Base-by-base conservation (phyloP, 2,329 filamentous ascomycete species). In the Curvularia hawaiiensis region DNA sequence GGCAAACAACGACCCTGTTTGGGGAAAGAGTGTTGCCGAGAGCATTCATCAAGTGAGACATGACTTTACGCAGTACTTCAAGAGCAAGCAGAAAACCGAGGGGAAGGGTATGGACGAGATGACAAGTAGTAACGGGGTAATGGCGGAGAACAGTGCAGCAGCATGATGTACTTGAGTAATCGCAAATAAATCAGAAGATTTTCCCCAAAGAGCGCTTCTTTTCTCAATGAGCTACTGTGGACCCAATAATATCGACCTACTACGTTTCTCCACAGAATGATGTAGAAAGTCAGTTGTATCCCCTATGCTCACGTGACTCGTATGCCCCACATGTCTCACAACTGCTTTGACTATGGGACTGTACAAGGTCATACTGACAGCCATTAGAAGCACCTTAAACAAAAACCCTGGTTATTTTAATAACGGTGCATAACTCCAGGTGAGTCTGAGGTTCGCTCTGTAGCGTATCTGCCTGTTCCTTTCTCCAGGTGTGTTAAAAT, bases 1-100 rank as follows among this genome's bases (percentile, higher is more conserved):
- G 41, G 71, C 70, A 5, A 65, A 39, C n/a, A 47, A 67, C 47
- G 73, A 75, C 53, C 68, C 70, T 0, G 62, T 71, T 9, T 71
- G 63, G 59, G 66, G 69, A 22, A 70, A 74, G 50, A 53, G 57
- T 3, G 38, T 71, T 14, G 63, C 66, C 11, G 70, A 74, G 30
- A 55, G 62, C 22, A 58, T 73, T 30, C 67, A 71, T 53, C 62
- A 66, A 24, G 60, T 75, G 10, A 51, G 71, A 49, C 71, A 74
- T 56, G 73, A 75, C 26, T 75, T 75, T 39, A 74, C 71, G 28
- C 70, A 75, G 52, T 74, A 75, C 35, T 75, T 72, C 40, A 75
- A 72, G 63, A 71, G 66, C 39, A 71, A 65, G 48, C 60, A 67
- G 35, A 58, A 58, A 5, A 12, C 4, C 2, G 26, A 48, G 20